Base-by-base conservation (phyloP, 2,329 filamentous ascomycete species). In the Aureobasidium mangrovei region DNA sequence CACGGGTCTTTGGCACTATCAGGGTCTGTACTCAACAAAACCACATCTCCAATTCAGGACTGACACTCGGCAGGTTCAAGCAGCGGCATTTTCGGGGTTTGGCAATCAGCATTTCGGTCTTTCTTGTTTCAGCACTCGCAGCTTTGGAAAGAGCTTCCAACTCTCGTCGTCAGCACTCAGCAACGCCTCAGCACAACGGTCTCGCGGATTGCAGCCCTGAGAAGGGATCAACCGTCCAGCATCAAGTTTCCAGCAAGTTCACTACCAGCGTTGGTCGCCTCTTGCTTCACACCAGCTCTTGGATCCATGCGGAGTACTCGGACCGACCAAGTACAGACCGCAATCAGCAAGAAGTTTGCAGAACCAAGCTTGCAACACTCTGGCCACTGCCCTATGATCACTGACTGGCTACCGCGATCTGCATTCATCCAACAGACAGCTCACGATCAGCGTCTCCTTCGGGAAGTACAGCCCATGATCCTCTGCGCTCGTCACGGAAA, bases 141-240 rank as follows among this genome's bases (percentile, higher is more conserved):
- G 32, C 40, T 44, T 28, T n/a, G 40, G 29, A 44, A 44, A 38
- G 40, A 31, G 7, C 7, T 29, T 24, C 31, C 31, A 12, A n/a
- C 24, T 44, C 31, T 43, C 49, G 8, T 4, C 39, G 44, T 5
- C 31, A 42, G 6, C 49, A 29, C 31, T 29, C 27, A 9, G 4
- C 31, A 29, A 40, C 24, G 40, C 27, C 9, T 31, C 49, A 42
- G 18, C 26, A 36, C n/a, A 41, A 53, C 49, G 7, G 12, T 53
- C 39, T 44, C 12, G 26, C 29, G 31, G 38, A 53, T 44, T 53
- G 31, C 49, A 53, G 47, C 49, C 49, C n/a, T 44, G 7, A 51
- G 35, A 38, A 6, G 49, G 40, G 49, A 53, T 53, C 49, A 53
- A 42, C 32, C 9, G 32, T 44, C 27, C 40, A 24, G 36, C 27